Evolutionary conservation across 345 rosid species (phyloP), one percentile per base, ranked within the genome.

Genomic region (Lepidium sativum): DNA sequence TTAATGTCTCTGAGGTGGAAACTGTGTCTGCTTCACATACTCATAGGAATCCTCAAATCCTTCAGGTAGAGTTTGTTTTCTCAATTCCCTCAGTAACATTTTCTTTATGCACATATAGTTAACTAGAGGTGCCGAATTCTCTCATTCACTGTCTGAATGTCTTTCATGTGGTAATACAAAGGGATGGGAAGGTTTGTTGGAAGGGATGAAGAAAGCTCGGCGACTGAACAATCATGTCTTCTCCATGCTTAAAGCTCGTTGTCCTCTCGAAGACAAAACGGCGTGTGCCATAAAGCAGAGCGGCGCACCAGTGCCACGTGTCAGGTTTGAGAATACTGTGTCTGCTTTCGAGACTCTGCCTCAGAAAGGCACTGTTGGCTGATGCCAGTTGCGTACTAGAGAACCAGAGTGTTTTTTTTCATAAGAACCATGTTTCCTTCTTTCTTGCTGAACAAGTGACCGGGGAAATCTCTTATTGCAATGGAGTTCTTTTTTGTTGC

Each of bases 211-310:
- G 87, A 94, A 94, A 78, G 92, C 97, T 38, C 81, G 97, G 76
- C 77, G 97, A 71, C 61, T 94, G 81, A 94, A 91, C 82, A 94
- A 90, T 65, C 99, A 94, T 42, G 99, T 94, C 20, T 91, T 94
- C 87, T 88, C 96, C 13, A 86, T 94, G 96, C 85, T 94, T 72
- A 94, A 88, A 82, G 96, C 99, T 0, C 88, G 95, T 41, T 94
- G 99, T 78, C 99, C 97, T 1, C 89, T 90, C 0, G 96, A 91
- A 77, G 99, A 91, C 80, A 95, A 95, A 78, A 82, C 75, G 4
- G 97, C 99, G 31, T 94, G 99, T 45, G 97, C 95, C 31, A 91
- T 94, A 65, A 91, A 88, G 80, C 97, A 94, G 79, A 91, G 96
- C 6, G 99, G 97, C 6, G 95, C 97, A 20, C 97, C 96, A 9